Evolutionary conservation across 1,139 yeast genomes (phyloP).

Genomic region (Yamadazyma diddensiae): DNA sequence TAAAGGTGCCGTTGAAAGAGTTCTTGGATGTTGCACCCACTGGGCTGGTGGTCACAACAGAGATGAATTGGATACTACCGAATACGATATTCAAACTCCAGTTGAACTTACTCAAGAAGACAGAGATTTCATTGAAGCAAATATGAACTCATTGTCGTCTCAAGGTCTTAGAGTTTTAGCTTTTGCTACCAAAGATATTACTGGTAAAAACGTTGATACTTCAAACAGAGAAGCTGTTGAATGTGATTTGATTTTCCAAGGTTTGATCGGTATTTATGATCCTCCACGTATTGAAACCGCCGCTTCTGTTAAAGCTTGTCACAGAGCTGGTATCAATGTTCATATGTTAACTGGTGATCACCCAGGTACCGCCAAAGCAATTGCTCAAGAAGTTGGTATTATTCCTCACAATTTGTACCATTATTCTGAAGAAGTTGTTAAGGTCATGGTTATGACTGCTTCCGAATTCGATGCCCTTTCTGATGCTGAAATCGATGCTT

Average conservation of each 20-base stretch:
- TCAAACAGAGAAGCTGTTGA: conserved; percentile 53
- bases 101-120: conserved; percentile 41
- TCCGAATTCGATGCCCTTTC: conserved; percentile 62
- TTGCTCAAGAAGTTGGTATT: conserved; percentile 84
- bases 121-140: conserved; percentile 43
- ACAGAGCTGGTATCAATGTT: conserved; percentile 74
- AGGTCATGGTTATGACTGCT: conserved; percentile 76
- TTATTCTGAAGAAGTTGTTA: conserved; percentile 60
- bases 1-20: conserved; percentile 80
- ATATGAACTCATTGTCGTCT: conserved; percentile 61
- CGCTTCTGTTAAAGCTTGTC: conserved; percentile 64
- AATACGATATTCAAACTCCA: conserved; percentile 18
- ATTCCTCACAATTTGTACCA: conserved; percentile 68
- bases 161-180: conserved; percentile 77
- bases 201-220: conserved; percentile 17
- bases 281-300: conserved; percentile 79
- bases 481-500: conserved; percentile 60
- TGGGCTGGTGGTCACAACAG: conserved; percentile 50
- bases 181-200: conserved; percentile 42
- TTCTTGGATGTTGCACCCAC: conserved; percentile 54
- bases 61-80: conserved; percentile 8
- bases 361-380: conserved; percentile 77
- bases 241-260: conserved; percentile 54
- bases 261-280: conserved; percentile 78
- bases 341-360: conserved; percentile 88